Conservation (phyloP, 2,329 filamentous ascomycete species). For the Penicillium fuscoglaucum region DNA sequence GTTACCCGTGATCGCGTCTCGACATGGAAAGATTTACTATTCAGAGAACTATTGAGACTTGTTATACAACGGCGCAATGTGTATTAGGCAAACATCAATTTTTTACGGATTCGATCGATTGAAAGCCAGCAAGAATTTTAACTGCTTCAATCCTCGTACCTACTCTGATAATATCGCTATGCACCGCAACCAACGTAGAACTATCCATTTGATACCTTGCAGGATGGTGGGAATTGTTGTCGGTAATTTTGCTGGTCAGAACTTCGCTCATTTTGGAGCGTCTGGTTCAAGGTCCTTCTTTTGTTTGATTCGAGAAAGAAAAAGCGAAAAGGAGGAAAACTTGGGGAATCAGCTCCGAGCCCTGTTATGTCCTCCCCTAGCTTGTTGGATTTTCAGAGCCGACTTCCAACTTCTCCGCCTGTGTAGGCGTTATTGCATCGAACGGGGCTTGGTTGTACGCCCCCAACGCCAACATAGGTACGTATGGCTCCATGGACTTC, state of each 20-base stretch:
- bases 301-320: neutral
- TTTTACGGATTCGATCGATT: neutral
- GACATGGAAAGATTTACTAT: neutral
- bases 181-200: neutral
- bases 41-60: neutral
- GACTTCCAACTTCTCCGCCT: neutral
- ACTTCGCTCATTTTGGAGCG: neutral
- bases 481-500: neutral
- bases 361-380: neutral
- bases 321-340: neutral
- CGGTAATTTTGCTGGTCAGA: too few species aligned
- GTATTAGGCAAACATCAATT: fast-evolving
- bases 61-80: neutral
- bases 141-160: neutral
- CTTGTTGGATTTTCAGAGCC: neutral
- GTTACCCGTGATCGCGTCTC: neutral
- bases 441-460: neutral
- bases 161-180: neutral
- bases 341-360: neutral
- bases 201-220: neutral
- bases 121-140: neutral
- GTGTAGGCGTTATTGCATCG: neutral
- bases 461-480: neutral
- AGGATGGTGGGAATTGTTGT: neutral
- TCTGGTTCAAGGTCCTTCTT: neutral